Evolutionary conservation across 2,329 filamentous ascomycete species (phyloP).

Genomic region (Tolypocladium endophyticum): DNA sequence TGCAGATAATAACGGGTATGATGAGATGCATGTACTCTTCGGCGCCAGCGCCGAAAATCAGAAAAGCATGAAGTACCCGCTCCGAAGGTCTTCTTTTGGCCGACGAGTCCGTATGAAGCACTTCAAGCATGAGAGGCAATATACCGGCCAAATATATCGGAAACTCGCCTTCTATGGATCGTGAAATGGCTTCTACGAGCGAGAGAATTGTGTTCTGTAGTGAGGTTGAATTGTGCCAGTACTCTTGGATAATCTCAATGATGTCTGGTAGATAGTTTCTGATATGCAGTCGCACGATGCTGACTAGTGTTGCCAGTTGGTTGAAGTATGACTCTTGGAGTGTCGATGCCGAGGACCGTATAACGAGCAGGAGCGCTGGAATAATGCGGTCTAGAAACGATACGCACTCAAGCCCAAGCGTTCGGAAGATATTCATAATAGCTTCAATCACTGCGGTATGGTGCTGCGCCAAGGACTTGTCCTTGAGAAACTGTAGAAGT

Average conservation of each 20-base stretch:
- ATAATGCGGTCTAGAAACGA: slow-evolving; percentile 91
- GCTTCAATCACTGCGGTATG: slow-evolving; percentile 93
- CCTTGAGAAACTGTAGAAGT: slow-evolving; percentile 81
- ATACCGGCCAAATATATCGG: slow-evolving; percentile 87
- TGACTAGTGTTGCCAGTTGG: slow-evolving; percentile 82
- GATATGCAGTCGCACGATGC: slow-evolving; percentile 93
- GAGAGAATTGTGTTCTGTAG: slow-evolving; percentile 86
- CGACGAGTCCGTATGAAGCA: slow-evolving; percentile 76
- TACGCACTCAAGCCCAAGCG: slow-evolving; percentile 89
- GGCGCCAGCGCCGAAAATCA: slow-evolving; percentile 89
- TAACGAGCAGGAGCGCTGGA: slow-evolving; percentile 84
- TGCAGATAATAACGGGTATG: slow-evolving; percentile 84
- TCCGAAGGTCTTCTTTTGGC: slow-evolving; percentile 70
- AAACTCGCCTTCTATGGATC: slow-evolving; percentile 92
- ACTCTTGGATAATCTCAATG: slow-evolving; percentile 78
- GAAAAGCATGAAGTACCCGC: slow-evolving; percentile 83
- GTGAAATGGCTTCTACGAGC: slow-evolving; percentile 84
- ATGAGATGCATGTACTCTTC: slow-evolving; percentile 99
- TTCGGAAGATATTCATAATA: slow-evolving; percentile 98
- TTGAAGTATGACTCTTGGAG: slow-evolving; percentile 95
- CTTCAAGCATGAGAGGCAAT: slow-evolving; percentile 88
- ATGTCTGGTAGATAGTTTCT: slow-evolving; percentile 81
- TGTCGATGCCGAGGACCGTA: slow-evolving; percentile 65
- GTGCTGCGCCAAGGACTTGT: slow-evolving; percentile 79
- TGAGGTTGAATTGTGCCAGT: slow-evolving; percentile 72